Evolutionary conservation across 345 rosid genomes (phyloP), one percentile per base, ranked within the genome.

Genomic region (Cardamine resedifolia): DNA sequence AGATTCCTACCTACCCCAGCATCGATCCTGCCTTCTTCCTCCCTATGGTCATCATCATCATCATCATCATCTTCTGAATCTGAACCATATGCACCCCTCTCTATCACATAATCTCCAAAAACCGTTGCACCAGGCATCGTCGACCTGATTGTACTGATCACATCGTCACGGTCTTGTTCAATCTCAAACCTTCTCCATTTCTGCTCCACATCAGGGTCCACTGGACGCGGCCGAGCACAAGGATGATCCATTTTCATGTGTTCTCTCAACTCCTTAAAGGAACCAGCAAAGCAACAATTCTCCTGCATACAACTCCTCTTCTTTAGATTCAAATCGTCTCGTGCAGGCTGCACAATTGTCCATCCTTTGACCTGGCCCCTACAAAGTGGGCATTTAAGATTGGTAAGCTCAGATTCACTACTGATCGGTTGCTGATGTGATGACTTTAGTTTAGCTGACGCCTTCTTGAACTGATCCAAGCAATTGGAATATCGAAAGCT

Each of bases 281-380:
- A 80, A 51, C 97, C 98, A 58, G 78, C 64, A 50, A 84, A 94
- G 16, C 83, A 68, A 71, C 98, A 94, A 31, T 80, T 70, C 58
- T 94, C 97, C 83, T 94, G 97, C 98, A 94, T 94, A 77, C 98
- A 94, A 68, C 75, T 89, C 75, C 98, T 85, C 81, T 55, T 82
- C 81, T 91, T 89, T 1, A 85, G 71, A 81, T 94, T 90, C 33
- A 94, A 68, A 80, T 61, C 85, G 38, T 86, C 83, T 19, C 97
- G 78, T 0, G 97, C 98, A 62, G 94, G 88, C 77, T 91, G 90
- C 39, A 94, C 96, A 45, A 91, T 92, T 21, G 96, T 93, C 96
- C 97, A 93, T 6, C 98, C 98, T 84, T 90, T 90, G 77, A 90
- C 95, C 81, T 89, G 87, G 48, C 98, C 98, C 76, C 98, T 82